Evolutionary conservation across 2,329 filamentous ascomycete genomes (phyloP), one percentile per base, ranked within the genome.

Genomic region (Hypocrella siamensis): DNA sequence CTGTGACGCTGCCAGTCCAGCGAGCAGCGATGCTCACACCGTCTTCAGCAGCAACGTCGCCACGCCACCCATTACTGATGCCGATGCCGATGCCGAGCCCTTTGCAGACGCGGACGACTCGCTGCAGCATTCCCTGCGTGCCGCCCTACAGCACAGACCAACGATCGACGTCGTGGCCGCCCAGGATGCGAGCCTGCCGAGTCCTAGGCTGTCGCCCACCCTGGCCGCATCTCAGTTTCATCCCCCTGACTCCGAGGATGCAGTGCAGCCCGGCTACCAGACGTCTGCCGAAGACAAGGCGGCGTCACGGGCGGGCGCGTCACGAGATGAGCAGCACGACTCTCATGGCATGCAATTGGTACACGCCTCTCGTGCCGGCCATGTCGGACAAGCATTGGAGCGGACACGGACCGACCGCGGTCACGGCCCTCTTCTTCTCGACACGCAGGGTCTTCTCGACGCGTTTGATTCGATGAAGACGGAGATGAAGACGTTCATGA

Each of bases 401-500:
- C 14, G 8, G 27, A 18, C 7, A 9, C 16, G 9, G 8, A 8
- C 8, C 9, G 8, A 10, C 3, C 7, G 15, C 17, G 36, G 36
- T 12, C 24, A 36, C 3, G 38, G 40, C 31, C 46, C 51, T 1
- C 36, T 51, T n/a, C 52, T 88, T 15, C 70, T 86, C 56, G 82
- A 92, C 44, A 80, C 88, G n/a, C 81, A 81, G 6, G 71, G 67
- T 12, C 82, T 98, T 65, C 60, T 98, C 12, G 81, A 93, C 43
- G 76, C 77, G 3, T 98, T 96, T 45, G 88, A 96, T 51, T 71
- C 79, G 6, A 80, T 98, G 67, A 85, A 88, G 2, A 74, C 81
- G 28, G 79, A 90, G 45, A 75, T 98, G 70, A 90, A 98, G 57
- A 81, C 80, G 0, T 93, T 93, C 49, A 78, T 98, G 57, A 93